Conservation (phyloP, 2,329 filamentous ascomycete species). For the Penicillium sp. region DNA sequence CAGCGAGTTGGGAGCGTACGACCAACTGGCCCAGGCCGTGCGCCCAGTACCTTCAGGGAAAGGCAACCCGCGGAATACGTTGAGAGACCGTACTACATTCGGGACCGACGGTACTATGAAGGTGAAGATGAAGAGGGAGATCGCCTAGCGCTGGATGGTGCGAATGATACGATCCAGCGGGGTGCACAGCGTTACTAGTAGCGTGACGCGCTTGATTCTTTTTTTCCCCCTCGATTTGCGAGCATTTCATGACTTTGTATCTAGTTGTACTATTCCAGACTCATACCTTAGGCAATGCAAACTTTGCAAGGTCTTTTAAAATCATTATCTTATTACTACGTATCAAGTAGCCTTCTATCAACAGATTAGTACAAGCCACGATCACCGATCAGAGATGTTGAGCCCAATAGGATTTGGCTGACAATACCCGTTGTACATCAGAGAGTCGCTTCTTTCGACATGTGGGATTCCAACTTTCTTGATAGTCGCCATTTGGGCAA, state of each 20-base stretch:
- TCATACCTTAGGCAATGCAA: background rate
- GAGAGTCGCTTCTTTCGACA: background rate
- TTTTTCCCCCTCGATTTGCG: background rate
- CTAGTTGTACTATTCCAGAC: background rate
- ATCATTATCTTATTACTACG: background rate
- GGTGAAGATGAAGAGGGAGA: conserved; percentile 36
- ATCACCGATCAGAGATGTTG: background rate
- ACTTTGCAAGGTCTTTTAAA: background rate
- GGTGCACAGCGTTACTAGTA: conserved; percentile 34
- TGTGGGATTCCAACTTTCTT: background rate
- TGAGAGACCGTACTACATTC: conserved; percentile 43
- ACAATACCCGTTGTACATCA: no score
- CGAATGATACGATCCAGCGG: conserved; percentile 34
- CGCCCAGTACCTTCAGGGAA: conserved; percentile 46
- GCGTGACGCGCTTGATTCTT: background rate
- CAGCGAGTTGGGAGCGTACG: conserved; percentile 46
- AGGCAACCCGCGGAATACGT: conserved; percentile 52
- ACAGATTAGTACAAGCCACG: background rate
- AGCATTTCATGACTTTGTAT: conserved; percentile 8
- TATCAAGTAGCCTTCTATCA: background rate
- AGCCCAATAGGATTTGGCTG: background rate
- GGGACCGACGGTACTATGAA: conserved; percentile 41
- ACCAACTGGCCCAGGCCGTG: conserved; percentile 39
- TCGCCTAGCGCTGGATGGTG: conserved; percentile 33
- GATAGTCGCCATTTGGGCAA: background rate